Base-by-base conservation (phyloP, 2,329 filamentous ascomycete species). In the Botryosphaeria dothidea region DNA sequence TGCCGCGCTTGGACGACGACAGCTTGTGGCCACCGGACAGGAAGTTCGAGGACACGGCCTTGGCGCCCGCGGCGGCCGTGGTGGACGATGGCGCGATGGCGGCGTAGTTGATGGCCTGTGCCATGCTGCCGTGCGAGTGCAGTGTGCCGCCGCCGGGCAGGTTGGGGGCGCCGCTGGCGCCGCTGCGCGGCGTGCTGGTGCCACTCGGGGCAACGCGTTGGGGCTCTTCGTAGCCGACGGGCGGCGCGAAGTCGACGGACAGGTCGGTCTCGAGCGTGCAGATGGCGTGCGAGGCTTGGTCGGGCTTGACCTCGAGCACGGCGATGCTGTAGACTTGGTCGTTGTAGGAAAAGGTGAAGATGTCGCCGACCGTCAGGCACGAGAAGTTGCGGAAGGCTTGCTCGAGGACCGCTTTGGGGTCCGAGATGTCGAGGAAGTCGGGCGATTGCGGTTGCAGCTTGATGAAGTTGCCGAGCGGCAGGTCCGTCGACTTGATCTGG, bases 261-360 rank as follows among this genome's bases (percentile, higher is more conserved):
- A 99, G 86, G 81, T 99, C 95, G 0, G 95, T 99, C 80, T 99
- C 95, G 64, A 97, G 89, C 78, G 97, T 96, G 72, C 93, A 93
- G 63, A 99, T 85, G 4, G 87, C 93, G 66, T 91, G 90, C 83
- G 92, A 93, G 71, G 92, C 91, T 1, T 90, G 86, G 69, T 92
- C 88, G 1, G 95, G 95, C 79, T 97, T 97, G 43, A 96, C 92
- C 74, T 98, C 94, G 15, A 98, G 81, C 1, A 99, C 95, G 2
- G 92, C 93, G 75, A 99, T 92, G 68, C 95, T 90, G 80, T 95
- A 99, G 9, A 93, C 85, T 67, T 93, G 91, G 74, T 98, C 93
- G 77, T 99, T 99, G 82, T 99, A 99, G 71, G 90, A 86, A 77
- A 99, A 99, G 68, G 92, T 96, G 83, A 99, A 99, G 48, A 97